Evolutionary conservation across 345 rosid genomes (phyloP).

Genomic region (Rhodamnia rubescens): DNA sequence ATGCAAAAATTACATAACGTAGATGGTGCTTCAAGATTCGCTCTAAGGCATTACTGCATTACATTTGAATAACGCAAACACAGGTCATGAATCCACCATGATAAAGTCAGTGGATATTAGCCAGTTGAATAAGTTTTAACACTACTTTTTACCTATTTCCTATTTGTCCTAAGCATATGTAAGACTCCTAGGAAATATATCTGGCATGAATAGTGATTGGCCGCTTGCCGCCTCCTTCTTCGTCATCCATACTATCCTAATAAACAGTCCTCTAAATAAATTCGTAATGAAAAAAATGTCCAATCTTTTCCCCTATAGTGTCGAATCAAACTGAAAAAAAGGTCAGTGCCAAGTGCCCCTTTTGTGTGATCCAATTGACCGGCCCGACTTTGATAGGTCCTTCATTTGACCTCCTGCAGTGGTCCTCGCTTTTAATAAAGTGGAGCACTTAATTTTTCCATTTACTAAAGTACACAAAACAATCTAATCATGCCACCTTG

Average conservation of each 20-base stretch:
- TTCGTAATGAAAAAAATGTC: background rate
- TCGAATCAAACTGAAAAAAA: background rate
- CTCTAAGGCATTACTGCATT: background rate
- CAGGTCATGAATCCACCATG: background rate
- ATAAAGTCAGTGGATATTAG: background rate
- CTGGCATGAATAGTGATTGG: background rate
- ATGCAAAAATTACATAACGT: background rate
- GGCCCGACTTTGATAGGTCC: background rate
- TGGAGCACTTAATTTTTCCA: accelerated
- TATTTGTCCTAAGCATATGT: background rate
- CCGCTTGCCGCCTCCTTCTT: background rate
- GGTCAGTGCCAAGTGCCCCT: background rate
- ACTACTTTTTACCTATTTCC: background rate
- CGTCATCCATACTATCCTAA: background rate
- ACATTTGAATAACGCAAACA: background rate
- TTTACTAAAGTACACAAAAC: background rate
- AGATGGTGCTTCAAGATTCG: background rate
- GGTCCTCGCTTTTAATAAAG: background rate
- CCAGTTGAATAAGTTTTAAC: background rate
- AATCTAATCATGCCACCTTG: background rate
- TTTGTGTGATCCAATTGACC: background rate
- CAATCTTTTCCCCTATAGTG: background rate
- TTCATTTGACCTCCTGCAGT: background rate
- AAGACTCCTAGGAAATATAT: background rate
- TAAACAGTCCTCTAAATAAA: background rate